These are phyloP conservation scores for Calocybe indica DNA, from an alignment of 768 basidiomycete genomes.

Conservation along the genomic window DNA sequence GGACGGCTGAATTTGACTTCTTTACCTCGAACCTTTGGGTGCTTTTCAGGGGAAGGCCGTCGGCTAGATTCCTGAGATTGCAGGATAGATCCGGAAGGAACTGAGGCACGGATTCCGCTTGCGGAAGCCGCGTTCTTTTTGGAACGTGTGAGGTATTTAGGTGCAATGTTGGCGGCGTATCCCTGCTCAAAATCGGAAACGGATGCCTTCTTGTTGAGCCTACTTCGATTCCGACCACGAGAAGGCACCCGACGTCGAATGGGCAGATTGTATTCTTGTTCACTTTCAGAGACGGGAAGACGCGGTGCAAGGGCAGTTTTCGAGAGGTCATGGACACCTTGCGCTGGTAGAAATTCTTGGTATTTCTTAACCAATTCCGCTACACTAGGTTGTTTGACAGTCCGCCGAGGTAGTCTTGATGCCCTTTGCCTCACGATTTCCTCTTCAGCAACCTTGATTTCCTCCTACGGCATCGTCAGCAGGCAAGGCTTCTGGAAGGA, in stretches of 20 bases:
- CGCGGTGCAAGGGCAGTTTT: slow-evolving; percentile 64
- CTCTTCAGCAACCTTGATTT: slow-evolving; percentile 12
- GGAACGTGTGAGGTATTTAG: slow-evolving; percentile 57
- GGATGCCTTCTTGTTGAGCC: slow-evolving; percentile 48
- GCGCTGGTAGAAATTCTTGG: slow-evolving; percentile 69
- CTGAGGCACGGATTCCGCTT: slow-evolving; percentile 40
- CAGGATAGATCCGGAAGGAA: slow-evolving; percentile 19
- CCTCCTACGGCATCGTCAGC: slow-evolving; percentile 9
- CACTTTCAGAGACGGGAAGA: slow-evolving; percentile 70
- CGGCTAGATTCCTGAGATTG: slow-evolving; percentile 42
- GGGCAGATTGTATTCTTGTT: slow-evolving; percentile 53
- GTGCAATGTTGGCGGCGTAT: slow-evolving; percentile 90
- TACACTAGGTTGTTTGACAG: slow-evolving; percentile 55
- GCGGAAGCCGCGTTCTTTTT: slow-evolving; percentile 35
- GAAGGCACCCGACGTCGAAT: slow-evolving; percentile 30
- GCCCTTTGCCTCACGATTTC: slow-evolving; percentile 24
- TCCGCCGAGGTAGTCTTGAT: slow-evolving; percentile 63
- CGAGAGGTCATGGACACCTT: slow-evolving; percentile 65
- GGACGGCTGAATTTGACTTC: slow-evolving; percentile 40
- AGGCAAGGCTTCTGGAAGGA: background rate
- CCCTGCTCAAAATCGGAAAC: slow-evolving; percentile 87
- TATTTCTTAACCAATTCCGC: slow-evolving; percentile 84
- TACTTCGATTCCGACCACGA: slow-evolving; percentile 45
- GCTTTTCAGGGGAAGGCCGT: slow-evolving; percentile 71
- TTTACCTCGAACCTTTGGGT: slow-evolving; percentile 26